Evolutionary conservation across 352 stramenopile genomes (phyloP).

Genomic region (Globisporangium mamillatum): DNA sequence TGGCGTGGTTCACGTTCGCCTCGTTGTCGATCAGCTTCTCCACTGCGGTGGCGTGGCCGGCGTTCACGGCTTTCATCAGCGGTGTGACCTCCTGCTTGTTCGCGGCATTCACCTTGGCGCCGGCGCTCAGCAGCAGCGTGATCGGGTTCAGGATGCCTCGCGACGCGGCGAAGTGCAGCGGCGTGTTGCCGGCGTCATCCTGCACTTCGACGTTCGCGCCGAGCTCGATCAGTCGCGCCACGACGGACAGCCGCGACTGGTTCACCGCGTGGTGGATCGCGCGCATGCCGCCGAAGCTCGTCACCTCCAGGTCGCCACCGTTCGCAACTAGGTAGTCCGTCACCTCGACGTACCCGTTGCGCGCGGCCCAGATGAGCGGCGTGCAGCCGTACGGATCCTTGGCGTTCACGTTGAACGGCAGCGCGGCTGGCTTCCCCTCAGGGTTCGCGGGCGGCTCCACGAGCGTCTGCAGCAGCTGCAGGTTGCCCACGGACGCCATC

Average conservation of each 20-base stretch:
- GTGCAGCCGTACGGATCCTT: conserved; percentile 84
- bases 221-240: conserved; percentile 69
- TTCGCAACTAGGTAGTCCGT: conserved; percentile 70
- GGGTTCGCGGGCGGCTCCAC: conserved; percentile 47
- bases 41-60: conserved; percentile 73
- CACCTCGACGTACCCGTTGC: conserved; percentile 83
- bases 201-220: conserved; percentile 71
- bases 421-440: conserved; percentile 34
- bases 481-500: conserved; percentile 77
- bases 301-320: conserved; percentile 62
- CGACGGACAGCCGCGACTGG: conserved; percentile 58
- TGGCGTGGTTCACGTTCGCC: conserved; percentile 59
- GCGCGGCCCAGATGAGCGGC: conserved; percentile 73
- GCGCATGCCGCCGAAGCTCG: conserved; percentile 77
- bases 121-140: conserved; percentile 63
- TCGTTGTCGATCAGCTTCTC: conserved; percentile 87
- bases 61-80: conserved; percentile 84
- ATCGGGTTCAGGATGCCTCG: conserved; percentile 87
- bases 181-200: conserved; percentile 85
- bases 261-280: conserved; percentile 86
- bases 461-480: conserved; percentile 64
- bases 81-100: conserved; percentile 82
- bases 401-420: conserved; percentile 71
- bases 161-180: conserved; percentile 77
- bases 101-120: conserved; percentile 70